A percentile compares a stretch with the other conserved stretches of the same genome.
Conservation (phyloP, 805 yeast genomes). For the Candida jianshihensis region DNA sequence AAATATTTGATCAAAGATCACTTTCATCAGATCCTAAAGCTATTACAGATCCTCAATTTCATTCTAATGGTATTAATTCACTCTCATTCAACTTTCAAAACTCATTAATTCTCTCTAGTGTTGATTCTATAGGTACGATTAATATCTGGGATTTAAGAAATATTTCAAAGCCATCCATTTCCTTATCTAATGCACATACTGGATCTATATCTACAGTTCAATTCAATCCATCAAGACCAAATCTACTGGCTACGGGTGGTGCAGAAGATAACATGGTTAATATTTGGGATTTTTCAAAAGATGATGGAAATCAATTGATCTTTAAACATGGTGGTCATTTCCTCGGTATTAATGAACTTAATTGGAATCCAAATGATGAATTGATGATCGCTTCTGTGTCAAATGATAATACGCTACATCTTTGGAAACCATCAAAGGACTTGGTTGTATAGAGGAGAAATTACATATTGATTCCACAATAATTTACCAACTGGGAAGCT, state of each 20-base stretch:
- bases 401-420: conserved; percentile 80
- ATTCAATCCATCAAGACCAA: conserved; percentile 59
- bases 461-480: no score
- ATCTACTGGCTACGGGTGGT: conserved; percentile 56
- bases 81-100: conserved; percentile 54
- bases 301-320: conserved; percentile 26
- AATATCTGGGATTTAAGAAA: conserved; percentile 62
- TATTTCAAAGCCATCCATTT: conserved; percentile 23
- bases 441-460: conserved; percentile 1
- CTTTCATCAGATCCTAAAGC: conserved; percentile 4
- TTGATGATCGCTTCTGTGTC: conserved; percentile 72
- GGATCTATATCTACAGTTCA: conserved; percentile 57
- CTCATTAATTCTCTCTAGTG: conserved; percentile 56
- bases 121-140: conserved; percentile 51
- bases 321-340: conserved; percentile 84
- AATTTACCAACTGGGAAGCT: no score
- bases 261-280: conserved; percentile 60
- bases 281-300: conserved; percentile 46
- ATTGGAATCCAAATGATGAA: conserved; percentile 72
- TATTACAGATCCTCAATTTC: conserved; percentile 8
- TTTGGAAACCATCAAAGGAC: conserved; percentile 61
- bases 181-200: conserved; percentile 31
- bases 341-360: conserved; percentile 76
- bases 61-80: conserved; percentile 42
- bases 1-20: conserved; percentile 48